A percentile compares a stretch with the other conserved stretches of the same genome.
Conservation (phyloP, 108 stramenopile species). For the Nitzschia palea region DNA sequence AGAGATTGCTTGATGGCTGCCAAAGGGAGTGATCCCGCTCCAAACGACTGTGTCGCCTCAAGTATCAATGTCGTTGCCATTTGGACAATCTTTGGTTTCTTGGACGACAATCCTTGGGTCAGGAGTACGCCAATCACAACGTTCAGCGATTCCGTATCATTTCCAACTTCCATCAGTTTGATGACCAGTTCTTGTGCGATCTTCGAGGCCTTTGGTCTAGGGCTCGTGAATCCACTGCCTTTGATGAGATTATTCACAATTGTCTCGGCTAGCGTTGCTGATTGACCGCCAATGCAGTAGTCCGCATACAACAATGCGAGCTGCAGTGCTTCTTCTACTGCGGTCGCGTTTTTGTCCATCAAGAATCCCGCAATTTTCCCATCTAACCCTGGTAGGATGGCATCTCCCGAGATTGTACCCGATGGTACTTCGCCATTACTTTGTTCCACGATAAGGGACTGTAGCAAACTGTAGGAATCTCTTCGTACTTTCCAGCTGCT, state of each 20-base stretch:
- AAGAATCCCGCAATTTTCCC: constrained; percentile 37
- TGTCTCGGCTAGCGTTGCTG: constrained; percentile 42
- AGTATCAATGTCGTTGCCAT: constrained; percentile 55
- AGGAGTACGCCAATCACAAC: constrained; percentile 56
- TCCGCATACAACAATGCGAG: constrained; percentile 56
- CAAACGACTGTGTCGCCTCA: constrained; percentile 62
- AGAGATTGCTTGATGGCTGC: constrained; percentile 41
- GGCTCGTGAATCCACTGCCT: constrained; percentile 72
- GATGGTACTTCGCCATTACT: constrained; percentile 18
- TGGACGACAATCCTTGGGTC: constrained; percentile 65
- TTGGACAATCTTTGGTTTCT: constrained; percentile 79
- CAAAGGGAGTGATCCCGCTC: constrained; percentile 62
- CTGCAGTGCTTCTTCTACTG: constrained; percentile 75
- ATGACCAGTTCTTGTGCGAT: constrained; percentile 49
- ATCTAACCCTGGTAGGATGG: constrained; percentile 49
- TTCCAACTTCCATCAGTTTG: constrained; percentile 80
- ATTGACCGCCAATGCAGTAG: constrained; percentile 49
- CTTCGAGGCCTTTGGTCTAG: constrained; percentile 60
- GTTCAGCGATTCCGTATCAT: constrained; percentile 51
- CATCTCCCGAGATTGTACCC: constrained; percentile 33
- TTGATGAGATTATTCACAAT: constrained; percentile 58
- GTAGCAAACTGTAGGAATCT: constrained; percentile 60
- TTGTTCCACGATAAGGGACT: constrained; percentile 25
- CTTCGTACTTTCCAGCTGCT: constrained; percentile 77
- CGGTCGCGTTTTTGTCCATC: constrained; percentile 77